phyloP scores from a whole-genome alignment of 345 rosid species.

The Theobroma cacao region DNA sequence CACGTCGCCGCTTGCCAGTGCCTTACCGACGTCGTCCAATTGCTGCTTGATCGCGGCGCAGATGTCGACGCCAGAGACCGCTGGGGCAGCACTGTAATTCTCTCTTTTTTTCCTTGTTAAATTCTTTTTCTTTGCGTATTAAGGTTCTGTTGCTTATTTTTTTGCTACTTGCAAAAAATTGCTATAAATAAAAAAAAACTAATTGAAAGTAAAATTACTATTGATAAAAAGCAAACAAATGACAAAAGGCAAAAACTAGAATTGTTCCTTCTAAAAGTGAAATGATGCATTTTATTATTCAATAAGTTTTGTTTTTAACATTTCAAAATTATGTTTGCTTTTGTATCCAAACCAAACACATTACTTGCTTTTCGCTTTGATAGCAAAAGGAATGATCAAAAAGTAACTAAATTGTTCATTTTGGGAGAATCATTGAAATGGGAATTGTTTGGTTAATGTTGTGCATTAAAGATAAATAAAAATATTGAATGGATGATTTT shows the following conservation, averaged over 20 bases:
- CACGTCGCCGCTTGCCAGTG: constrained; percentile 85
- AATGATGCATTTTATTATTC: background rate
- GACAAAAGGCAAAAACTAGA: background rate
- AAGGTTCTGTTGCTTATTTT: background rate
- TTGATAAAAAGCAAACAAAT: background rate
- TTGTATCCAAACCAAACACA: background rate
- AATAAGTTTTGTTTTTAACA: background rate
- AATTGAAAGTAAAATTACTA: background rate
- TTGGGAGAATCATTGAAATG: background rate
- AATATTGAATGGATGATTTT: constrained; percentile 8
- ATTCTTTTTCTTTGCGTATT: background rate
- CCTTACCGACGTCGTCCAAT: constrained; percentile 44
- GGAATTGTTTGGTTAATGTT: background rate
- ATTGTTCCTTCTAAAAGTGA: background rate
- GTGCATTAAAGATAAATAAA: background rate
- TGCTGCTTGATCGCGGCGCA: constrained; percentile 51
- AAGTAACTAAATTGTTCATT: background rate
- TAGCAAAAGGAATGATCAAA: background rate
- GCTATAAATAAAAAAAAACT: background rate
- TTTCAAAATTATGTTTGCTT: background rate
- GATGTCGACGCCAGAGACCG: constrained; percentile 44
- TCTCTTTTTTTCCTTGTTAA: background rate
- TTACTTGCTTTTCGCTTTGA: background rate
- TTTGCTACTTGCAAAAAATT: background rate
- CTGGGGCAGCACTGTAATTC: constrained; percentile 64